phyloP scores from a whole-genome alignment of 1,284 basidiomycete genomes.

The Ustilago cynodontis region DNA sequence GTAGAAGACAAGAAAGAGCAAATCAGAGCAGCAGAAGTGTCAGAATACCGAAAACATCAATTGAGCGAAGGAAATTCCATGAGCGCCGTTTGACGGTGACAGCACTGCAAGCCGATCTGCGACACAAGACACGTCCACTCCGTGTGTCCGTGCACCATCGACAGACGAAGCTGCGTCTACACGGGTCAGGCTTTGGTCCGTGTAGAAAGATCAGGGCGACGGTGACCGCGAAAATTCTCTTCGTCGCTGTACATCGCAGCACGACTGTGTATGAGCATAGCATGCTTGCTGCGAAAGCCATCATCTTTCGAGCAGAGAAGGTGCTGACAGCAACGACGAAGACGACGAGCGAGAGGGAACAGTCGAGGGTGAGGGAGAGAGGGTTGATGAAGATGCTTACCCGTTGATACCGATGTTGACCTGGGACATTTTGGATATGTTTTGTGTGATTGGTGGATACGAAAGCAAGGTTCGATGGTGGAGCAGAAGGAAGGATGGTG shows the following conservation, averaged over 20 bases:
- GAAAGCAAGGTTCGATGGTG: constrained; percentile 33
- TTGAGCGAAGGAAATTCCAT: not conserved
- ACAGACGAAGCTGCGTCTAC: not conserved
- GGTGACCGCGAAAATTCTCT: too few relatives aligned
- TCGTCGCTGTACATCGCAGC: not conserved
- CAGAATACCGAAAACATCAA: not conserved
- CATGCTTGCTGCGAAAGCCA: not conserved
- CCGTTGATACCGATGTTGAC: constrained; percentile 67
- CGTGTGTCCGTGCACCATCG: not conserved
- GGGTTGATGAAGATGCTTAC: constrained; percentile 46
- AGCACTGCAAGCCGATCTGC: not conserved
- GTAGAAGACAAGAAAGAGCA: constrained; percentile 2
- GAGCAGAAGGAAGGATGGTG: constrained; percentile 26
- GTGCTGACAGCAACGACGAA: constrained; percentile 3
- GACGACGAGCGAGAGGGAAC: not conserved
- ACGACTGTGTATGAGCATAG: not conserved
- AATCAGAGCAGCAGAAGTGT: not conserved
- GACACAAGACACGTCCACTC: not conserved
- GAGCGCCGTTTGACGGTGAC: not conserved
- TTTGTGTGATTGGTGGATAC: constrained; percentile 18
- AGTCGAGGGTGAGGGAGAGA: not conserved
- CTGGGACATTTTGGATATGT: constrained; percentile 48
- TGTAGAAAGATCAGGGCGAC: too few relatives aligned
- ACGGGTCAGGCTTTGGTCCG: not conserved
- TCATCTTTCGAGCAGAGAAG: not conserved